Evolutionary conservation across 2,329 filamentous ascomycete genomes (phyloP), one percentile per base, ranked within the genome.

Genomic region (Epicoccum sorghinum): DNA sequence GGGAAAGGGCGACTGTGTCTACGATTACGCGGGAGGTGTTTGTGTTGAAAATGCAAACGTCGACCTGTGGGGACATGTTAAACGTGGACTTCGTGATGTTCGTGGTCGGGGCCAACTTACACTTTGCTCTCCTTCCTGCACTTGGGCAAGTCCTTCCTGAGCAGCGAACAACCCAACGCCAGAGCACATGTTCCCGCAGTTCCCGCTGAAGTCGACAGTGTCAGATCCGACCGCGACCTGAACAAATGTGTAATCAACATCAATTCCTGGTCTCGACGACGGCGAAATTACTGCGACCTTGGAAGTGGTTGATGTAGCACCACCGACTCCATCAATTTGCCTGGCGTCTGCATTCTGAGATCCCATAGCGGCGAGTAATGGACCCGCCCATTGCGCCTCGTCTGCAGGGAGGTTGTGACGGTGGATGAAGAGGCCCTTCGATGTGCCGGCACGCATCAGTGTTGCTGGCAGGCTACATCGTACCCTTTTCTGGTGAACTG

Each of bases 171-270:
- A 87, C 0, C 87, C 89, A 35, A 91, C 82, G 0, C 85, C 82
- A 27, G 83, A 80, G 3, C 80, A 84, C 86, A 91, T 88, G 67
- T 91, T 91, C 22, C 89, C 88, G 67, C 89, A 91, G 61, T 90
- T 91, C 6, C 87, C 85, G 0, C 85, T 84, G 66, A 84, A 82
- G 63, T 91, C 88, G 2, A 91, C 79, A n/a, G 75, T 72, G 8
- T 77, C 76, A 60, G 87, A 80, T 33, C 81, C 82, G 41, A 91
- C 82, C 2, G 87, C 87, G 6, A 91, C 79, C 43, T 87, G 85
- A 2, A 87, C 83, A 68, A 91, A 91, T 0, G 87, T 91, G 62
- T 88, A 91, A 52, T 89, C 84, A 3, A 90, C 79, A 59, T 90
- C 84, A 4, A 64, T 49, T 14, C 59, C 80, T 0, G 70, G 55